Percentiles rank a stretch among this genome's conserved stretches.
Evolutionary conservation across 345 rosid species (phyloP).

Genomic region (Noccaea caerulescens): DNA sequence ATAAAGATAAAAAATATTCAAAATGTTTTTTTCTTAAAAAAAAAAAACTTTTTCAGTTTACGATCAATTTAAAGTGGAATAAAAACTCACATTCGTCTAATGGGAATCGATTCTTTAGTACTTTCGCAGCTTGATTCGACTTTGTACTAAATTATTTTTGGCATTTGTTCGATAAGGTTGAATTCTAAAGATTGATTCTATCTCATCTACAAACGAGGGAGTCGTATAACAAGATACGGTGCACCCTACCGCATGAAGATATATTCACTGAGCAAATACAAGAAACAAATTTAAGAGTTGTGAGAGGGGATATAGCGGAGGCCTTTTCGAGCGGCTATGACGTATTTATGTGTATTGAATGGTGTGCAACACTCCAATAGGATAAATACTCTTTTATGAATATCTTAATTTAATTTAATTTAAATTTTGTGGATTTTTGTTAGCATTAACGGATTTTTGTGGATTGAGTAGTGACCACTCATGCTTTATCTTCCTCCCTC

Average conservation of each 20-base stretch:
- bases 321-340: slow-evolving; percentile 36
- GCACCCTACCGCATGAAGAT: slow-evolving; percentile 7
- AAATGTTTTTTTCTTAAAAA: not conserved
- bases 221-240: slow-evolving; percentile 15
- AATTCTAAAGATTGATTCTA: not conserved
- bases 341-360: slow-evolving; percentile 41
- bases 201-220: not conserved
- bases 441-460: slow-evolving; percentile 22
- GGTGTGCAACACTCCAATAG: slow-evolving; percentile 42
- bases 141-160: slow-evolving; percentile 20
- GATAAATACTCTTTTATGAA: slow-evolving; percentile 32
- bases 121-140: slow-evolving; percentile 11
- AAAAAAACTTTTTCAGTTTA: not conserved
- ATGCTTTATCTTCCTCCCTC: slow-evolving; percentile 37
- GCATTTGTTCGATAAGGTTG: slow-evolving; percentile 11
- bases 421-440: slow-evolving; percentile 17
- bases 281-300: not conserved
- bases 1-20: not conserved
- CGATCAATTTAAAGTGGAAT: not conserved
- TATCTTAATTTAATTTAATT: not conserved
- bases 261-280: not conserved
- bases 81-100: not conserved
- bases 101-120: slow-evolving; percentile 22
- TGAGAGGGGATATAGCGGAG: slow-evolving; percentile 23
- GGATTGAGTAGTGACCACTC: slow-evolving; percentile 43